Evolutionary conservation across 257 asterid genomes (phyloP).

Genomic region (Solanum chiquidenum): DNA sequence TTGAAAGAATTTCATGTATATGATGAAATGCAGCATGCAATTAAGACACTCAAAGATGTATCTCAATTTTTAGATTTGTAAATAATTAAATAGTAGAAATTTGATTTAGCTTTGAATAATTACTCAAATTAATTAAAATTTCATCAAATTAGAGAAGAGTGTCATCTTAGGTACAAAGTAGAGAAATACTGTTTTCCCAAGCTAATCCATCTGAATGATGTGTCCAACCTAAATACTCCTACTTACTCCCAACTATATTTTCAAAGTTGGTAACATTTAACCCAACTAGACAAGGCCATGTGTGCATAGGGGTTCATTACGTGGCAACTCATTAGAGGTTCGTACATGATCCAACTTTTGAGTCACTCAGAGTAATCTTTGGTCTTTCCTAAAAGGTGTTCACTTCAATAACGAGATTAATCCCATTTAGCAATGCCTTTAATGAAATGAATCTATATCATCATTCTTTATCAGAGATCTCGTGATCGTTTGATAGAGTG

Average conservation of each 20-base stretch:
- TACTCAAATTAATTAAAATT: too few relatives aligned
- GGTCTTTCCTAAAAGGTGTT: neutral
- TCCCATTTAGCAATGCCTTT: neutral
- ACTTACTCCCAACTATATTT: neutral
- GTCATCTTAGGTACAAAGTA: neutral
- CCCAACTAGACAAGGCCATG: neutral
- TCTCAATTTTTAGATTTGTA: too few relatives aligned
- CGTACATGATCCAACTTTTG: neutral
- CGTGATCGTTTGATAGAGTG: accelerated
- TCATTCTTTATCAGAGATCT: neutral
- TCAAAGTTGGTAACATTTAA: neutral
- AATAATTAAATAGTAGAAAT: too few relatives aligned
- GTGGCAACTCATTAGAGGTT: neutral
- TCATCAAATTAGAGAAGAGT: neutral
- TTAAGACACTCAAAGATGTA: too few relatives aligned
- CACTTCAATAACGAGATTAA: neutral
- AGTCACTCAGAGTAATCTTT: neutral
- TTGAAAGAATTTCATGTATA: too few relatives aligned
- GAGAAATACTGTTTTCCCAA: neutral
- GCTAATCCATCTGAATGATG: neutral
- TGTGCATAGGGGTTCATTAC: neutral
- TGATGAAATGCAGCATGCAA: too few relatives aligned
- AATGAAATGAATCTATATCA: neutral
- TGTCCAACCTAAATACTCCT: neutral
- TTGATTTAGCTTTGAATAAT: too few relatives aligned